Conservation (phyloP, 305 asterid genomes). For the Fraxinus sp. region DNA sequence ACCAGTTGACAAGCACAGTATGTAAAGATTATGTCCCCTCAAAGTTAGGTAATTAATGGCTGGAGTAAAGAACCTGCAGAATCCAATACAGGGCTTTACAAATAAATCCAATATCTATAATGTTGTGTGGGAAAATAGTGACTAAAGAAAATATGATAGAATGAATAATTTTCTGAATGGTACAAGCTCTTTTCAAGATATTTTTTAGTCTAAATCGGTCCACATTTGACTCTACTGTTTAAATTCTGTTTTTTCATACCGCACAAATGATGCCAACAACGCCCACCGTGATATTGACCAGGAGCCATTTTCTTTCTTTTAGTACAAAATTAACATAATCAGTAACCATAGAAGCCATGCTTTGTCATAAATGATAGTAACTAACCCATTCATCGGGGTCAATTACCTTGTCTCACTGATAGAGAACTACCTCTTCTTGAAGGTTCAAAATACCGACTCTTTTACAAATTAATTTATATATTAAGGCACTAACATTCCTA, state of each 20-base stretch:
- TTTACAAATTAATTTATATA: background rate
- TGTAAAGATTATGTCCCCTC: conserved; percentile 57
- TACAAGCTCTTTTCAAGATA: too few species aligned
- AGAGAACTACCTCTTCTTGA: background rate
- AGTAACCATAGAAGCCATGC: background rate
- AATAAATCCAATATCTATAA: background rate
- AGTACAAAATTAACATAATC: background rate
- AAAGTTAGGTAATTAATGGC: conserved; percentile 60
- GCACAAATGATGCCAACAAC: background rate
- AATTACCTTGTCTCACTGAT: background rate
- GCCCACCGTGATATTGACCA: background rate
- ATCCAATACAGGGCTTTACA: background rate
- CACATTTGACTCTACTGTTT: background rate
- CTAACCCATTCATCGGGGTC: background rate
- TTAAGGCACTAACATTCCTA: background rate
- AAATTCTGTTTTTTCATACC: background rate
- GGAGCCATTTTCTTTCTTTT: background rate
- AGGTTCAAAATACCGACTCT: background rate
- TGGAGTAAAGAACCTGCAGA: conserved; percentile 88
- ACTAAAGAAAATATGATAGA: conserved; percentile 1
- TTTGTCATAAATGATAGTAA: background rate
- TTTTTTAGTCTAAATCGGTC: too few species aligned
- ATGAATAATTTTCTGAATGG: background rate
- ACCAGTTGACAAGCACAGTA: conserved; percentile 89
- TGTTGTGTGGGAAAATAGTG: background rate